phyloP scores from a whole-genome alignment of 768 basidiomycete species.

The Serendipita sp. region DNA sequence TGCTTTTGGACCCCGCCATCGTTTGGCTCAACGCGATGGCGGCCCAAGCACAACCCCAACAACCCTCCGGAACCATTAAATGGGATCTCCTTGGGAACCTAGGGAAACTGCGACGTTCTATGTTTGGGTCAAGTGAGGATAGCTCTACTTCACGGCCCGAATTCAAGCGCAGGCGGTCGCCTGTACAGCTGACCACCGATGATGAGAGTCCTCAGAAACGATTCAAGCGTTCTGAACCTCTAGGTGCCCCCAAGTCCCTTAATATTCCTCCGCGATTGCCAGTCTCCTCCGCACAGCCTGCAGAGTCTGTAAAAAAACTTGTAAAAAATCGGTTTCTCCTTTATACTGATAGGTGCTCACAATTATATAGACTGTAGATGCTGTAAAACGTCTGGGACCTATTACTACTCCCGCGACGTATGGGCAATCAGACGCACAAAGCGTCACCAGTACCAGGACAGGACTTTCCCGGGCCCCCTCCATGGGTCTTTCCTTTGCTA shows the following conservation, averaged over 20 bases:
- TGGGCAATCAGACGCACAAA: not conserved
- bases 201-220: slow-evolving; percentile 3
- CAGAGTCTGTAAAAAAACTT: not conserved
- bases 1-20: slow-evolving; percentile 2
- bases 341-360: not conserved
- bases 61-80: not conserved
- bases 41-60: not conserved
- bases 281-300: not conserved
- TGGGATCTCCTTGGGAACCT: no score
- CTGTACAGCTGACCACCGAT: not conserved
- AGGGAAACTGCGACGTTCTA: no score
- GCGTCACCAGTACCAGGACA: not conserved
- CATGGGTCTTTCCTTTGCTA: not conserved
- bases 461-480: not conserved
- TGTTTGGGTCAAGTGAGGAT: no score
- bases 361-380: not conserved
- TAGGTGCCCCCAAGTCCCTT: not conserved
- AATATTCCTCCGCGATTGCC: not conserved
- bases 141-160: not conserved
- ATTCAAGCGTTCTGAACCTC: not conserved
- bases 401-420: not conserved
- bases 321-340: not conserved
- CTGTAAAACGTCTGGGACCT: not conserved
- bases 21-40: not conserved
- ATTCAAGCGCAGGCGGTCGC: not conserved